These are phyloP conservation scores for Forsythia viridissima DNA, from an alignment of 257 asterid species.

Conservation along the genomic window DNA sequence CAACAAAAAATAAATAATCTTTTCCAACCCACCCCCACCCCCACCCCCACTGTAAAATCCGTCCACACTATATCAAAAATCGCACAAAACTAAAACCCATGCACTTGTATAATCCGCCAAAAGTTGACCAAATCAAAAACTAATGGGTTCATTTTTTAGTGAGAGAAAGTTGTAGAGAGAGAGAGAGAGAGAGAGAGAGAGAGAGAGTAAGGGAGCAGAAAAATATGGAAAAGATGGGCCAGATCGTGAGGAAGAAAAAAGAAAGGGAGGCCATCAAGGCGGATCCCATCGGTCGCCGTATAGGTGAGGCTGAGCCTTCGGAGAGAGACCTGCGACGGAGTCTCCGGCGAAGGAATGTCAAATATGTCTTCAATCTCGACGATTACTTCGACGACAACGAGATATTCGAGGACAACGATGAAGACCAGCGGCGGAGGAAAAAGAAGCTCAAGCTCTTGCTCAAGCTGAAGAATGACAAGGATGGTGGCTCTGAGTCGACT, in stretches of 20 bases:
- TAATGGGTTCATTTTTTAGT: not conserved
- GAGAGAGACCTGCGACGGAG: slow-evolving; percentile 79
- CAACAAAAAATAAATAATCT: too few species aligned
- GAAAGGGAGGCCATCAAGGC: slow-evolving; percentile 84
- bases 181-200: too few species aligned
- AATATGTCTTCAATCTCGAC: slow-evolving; percentile 87
- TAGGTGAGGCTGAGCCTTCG: slow-evolving; percentile 23
- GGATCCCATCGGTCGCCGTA: slow-evolving; percentile 44
- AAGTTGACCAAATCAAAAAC: too few species aligned
- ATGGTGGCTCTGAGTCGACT: slow-evolving; percentile 27
- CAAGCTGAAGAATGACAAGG: slow-evolving; percentile 24
- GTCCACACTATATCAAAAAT: too few species aligned
- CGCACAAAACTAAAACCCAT: too few species aligned
- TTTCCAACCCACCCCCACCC: too few species aligned
- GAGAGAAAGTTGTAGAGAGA: slow-evolving; percentile 34
- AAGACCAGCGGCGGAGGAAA: slow-evolving; percentile 64
- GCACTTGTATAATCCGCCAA: too few species aligned
- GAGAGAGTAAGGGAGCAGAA: slow-evolving; percentile 29
- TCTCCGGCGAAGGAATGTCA: slow-evolving; percentile 79
- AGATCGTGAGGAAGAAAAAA: slow-evolving; percentile 86
- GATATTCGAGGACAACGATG: slow-evolving; percentile 62
- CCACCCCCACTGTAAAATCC: too few species aligned
- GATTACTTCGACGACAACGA: slow-evolving; percentile 94
- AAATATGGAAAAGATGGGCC: slow-evolving; percentile 69
- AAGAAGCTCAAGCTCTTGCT: slow-evolving; percentile 79